Conservation (phyloP, 2,329 filamentous ascomycete species). For the Fusarium sp. region DNA sequence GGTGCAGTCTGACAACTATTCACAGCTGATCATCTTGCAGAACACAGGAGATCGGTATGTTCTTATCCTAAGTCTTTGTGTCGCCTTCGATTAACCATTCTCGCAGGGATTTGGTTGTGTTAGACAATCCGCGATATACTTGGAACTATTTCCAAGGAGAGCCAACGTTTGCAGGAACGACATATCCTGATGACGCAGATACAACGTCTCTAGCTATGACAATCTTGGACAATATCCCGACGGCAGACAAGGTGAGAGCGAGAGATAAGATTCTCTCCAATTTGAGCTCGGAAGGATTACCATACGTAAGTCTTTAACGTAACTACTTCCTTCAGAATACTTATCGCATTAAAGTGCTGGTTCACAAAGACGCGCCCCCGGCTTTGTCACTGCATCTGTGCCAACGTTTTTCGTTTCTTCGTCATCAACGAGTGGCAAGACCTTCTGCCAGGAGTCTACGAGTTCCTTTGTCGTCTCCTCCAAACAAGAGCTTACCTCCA, state of each 20-base stretch:
- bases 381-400: conserved; percentile 14
- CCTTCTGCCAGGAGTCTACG: neutral
- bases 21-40: conserved; percentile 1
- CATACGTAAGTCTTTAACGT: neutral
- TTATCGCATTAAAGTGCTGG: neutral
- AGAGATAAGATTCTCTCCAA: conserved; percentile 3
- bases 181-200: conserved; percentile 7
- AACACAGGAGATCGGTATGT: neutral
- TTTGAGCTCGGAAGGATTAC: neutral
- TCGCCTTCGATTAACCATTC: rapidly evolving
- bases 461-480: conserved; percentile 2
- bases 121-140: neutral
- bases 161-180: neutral
- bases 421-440: neutral
- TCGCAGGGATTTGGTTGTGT: neutral
- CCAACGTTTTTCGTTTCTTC: conserved; percentile 21
- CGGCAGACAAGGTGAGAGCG: neutral
- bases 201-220: neutral
- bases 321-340: rapidly evolving
- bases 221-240: neutral
- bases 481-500: conserved; percentile 6
- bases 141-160: conserved; percentile 12
- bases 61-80: rapidly evolving
- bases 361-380: neutral
- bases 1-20: conserved; percentile 6